Evolutionary conservation across 2,329 filamentous ascomycete genomes (phyloP).

Genomic region (Plectosphaerella plurivora): DNA sequence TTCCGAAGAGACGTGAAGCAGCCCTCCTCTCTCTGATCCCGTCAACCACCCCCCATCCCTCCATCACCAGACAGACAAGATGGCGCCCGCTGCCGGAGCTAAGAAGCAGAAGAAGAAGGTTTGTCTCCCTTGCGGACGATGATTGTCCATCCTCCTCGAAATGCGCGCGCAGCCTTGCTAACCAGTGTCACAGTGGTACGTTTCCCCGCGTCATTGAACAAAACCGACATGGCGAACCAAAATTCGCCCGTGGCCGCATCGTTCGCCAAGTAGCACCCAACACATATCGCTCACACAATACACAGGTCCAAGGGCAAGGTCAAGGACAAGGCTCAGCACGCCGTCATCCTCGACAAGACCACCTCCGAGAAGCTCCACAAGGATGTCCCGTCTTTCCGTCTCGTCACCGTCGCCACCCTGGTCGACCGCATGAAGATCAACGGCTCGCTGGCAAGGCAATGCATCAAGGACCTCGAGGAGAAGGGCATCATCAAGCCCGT

Average conservation of each 20-base stretch:
- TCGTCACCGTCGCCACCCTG: constrained; percentile 96
- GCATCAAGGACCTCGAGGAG: constrained; percentile 90
- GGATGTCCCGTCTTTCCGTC: constrained; percentile 99
- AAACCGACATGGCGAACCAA: not conserved
- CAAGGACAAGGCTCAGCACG: constrained; percentile 99
- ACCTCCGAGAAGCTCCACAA: constrained; percentile 99
- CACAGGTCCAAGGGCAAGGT: constrained; percentile 57
- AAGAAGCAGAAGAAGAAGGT: constrained; percentile 48
- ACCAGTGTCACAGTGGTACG: constrained; percentile 25
- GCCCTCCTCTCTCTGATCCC: not conserved
- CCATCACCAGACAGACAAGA: constrained; percentile 5
- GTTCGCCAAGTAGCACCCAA: not conserved
- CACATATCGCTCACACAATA: constrained; percentile 6
- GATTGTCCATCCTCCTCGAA: not conserved
- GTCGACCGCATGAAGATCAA: constrained; percentile 99
- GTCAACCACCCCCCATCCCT: not conserved
- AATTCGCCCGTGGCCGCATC: not conserved
- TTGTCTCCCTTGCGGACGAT: constrained; percentile 1
- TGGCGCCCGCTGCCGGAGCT: constrained; percentile 41
- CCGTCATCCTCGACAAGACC: constrained; percentile 96
- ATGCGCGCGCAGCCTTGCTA: constrained; percentile 2
- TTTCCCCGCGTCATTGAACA: constrained; percentile 2
- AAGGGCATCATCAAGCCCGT: constrained; percentile 98
- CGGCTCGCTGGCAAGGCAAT: constrained; percentile 88
- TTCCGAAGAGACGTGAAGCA: not conserved